Evolutionary conservation across 768 basidiomycete species (phyloP).

Genomic region (Pholiota microspora): DNA sequence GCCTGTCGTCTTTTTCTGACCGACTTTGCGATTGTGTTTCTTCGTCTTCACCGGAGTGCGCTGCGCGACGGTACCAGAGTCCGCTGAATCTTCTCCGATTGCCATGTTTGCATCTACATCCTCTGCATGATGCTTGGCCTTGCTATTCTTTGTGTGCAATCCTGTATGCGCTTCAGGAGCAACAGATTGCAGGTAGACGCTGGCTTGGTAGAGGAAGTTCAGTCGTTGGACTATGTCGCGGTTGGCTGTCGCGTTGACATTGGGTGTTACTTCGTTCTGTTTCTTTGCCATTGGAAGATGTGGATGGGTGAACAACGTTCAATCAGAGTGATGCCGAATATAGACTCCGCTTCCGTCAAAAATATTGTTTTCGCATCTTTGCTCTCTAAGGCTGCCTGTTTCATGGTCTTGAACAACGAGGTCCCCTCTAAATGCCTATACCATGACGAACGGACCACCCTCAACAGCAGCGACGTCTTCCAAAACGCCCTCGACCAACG

Average conservation of each 20-base stretch:
- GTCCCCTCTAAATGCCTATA: conserved; percentile 3
- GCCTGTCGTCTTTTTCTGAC: conserved; percentile 27
- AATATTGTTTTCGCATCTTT: neutral
- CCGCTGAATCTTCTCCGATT: neutral
- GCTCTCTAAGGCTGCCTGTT: neutral
- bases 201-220: conserved; percentile 85
- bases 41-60: neutral
- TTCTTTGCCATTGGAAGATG: conserved; percentile 62
- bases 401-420: neutral
- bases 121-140: no score
- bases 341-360: neutral
- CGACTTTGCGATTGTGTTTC: conserved; percentile 26
- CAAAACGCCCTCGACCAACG: conserved; percentile 3
- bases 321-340: neutral
- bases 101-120: no score
- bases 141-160: neutral
- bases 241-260: conserved; percentile 56
- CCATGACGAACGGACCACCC: conserved; percentile 19
- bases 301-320: neutral
- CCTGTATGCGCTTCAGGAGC: conserved; percentile 5
- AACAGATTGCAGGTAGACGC: conserved; percentile 53
- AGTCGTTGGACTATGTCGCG: conserved; percentile 79
- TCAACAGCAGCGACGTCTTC: conserved; percentile 18
- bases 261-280: conserved; percentile 54
- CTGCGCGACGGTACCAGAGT: neutral